These are phyloP conservation scores for Microcyclospora tardicrescens DNA, from an alignment of 2,329 filamentous ascomycete genomes.

Conservation along the genomic window DNA sequence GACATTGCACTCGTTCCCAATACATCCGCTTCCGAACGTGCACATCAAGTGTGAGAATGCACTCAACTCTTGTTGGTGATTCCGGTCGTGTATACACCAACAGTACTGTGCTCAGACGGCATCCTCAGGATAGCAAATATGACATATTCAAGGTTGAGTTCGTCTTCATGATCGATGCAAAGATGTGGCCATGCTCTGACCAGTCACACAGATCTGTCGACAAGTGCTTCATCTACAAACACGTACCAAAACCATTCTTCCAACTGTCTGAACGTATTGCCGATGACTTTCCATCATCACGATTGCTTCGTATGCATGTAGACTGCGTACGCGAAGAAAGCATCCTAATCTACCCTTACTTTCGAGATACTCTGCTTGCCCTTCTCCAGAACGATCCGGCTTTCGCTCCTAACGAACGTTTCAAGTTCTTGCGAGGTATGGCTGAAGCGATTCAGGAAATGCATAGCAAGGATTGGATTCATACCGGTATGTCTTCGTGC, in stretches of 20 bases:
- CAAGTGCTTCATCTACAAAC: slow-evolving; percentile 24
- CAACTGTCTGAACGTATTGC: slow-evolving; percentile 22
- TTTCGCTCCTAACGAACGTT: slow-evolving; percentile 18
- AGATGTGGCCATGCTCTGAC: neutral
- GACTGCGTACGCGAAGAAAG: no score
- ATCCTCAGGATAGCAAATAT: slow-evolving; percentile 16
- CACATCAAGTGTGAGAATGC: slow-evolving; percentile 19
- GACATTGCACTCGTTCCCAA: neutral
- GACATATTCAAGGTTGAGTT: slow-evolving; percentile 26
- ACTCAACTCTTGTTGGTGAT: slow-evolving; percentile 23
- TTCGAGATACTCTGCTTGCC: slow-evolving; percentile 21
- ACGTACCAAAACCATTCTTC: slow-evolving; percentile 16
- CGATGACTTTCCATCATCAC: no score
- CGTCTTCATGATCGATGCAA: slow-evolving; percentile 11
- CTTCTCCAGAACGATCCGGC: slow-evolving; percentile 22
- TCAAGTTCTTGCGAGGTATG: slow-evolving; percentile 23
- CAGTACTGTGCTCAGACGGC: slow-evolving; percentile 20
- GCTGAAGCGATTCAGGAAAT: slow-evolving; percentile 26
- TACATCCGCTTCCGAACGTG: neutral
- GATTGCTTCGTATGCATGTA: no score
- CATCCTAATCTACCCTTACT: slow-evolving; percentile 15
- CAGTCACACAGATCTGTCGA: slow-evolving; percentile 19
- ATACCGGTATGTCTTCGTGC: slow-evolving; percentile 19
- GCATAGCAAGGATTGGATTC: slow-evolving; percentile 25
- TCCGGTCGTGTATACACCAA: slow-evolving; percentile 26